phyloP scores from a whole-genome alignment of 179 eudicot genomes.

The Beta macrorhiza region DNA sequence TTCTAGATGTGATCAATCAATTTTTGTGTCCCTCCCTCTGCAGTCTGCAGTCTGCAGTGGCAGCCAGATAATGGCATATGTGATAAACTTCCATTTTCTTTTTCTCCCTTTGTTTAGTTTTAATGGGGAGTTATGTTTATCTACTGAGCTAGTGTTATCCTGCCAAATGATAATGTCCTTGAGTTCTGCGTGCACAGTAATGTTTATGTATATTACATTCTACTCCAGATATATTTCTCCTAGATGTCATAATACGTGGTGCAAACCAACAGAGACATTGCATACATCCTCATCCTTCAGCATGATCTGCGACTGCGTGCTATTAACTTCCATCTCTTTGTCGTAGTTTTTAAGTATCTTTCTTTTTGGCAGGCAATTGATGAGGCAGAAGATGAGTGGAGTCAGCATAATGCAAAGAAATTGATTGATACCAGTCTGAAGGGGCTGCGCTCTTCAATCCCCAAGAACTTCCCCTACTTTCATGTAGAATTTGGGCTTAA shows the following conservation, averaged over 20 bases:
- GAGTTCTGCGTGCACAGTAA: no score
- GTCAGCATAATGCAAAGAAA: constrained; percentile 91
- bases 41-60: no score
- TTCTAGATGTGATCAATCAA: no score
- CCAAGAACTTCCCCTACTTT: constrained; percentile 82
- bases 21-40: no score
- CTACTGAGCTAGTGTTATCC: neutral
- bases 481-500: constrained; percentile 87
- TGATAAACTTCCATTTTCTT: neutral
- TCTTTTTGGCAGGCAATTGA: constrained; percentile 70
- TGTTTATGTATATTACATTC: no score
- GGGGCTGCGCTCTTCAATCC: constrained; percentile 81
- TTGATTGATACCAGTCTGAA: constrained; percentile 84
- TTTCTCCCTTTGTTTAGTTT: neutral
- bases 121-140: neutral
- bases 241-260: neutral
- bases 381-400: constrained; percentile 98
- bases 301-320: neutral
- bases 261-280: neutral
- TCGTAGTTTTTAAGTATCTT: neutral
- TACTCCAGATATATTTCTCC: no score
- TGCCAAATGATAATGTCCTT: neutral
- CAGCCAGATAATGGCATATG: neutral
- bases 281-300: neutral
- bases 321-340: neutral